These are phyloP conservation scores for Ceratopteris richardii DNA, from an alignment of 75 land plant genomes.

Conservation along the genomic window DNA sequence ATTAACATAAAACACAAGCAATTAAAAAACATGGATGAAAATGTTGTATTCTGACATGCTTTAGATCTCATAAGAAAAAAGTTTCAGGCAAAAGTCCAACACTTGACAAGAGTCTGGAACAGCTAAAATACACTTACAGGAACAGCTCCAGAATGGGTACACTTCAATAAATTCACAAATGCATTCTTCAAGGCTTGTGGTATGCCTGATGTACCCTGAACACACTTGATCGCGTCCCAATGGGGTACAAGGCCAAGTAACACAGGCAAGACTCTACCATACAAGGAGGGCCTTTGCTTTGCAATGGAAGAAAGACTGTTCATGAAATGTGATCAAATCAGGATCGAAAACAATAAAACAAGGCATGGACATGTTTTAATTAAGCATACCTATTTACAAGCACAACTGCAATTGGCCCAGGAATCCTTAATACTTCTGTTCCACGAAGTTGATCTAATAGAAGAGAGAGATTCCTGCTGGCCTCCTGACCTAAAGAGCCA, in stretches of 20 bases:
- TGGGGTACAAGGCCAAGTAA: constrained; percentile 62
- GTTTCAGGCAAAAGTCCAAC: too few relatives aligned
- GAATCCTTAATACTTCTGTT: constrained; percentile 33
- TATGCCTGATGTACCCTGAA: constrained; percentile 65
- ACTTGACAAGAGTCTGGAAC: too few relatives aligned
- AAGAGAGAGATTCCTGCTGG: constrained; percentile 45
- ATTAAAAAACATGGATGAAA: too few relatives aligned
- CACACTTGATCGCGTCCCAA: constrained; percentile 46
- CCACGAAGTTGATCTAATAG: constrained; percentile 59
- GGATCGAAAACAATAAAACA: too few relatives aligned
- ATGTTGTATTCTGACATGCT: too few relatives aligned
- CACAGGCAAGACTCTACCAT: constrained; percentile 52
- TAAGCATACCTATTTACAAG: constrained; percentile 71
- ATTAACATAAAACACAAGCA: too few relatives aligned
- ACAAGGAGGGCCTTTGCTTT: constrained; percentile 73
- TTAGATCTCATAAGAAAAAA: too few relatives aligned
- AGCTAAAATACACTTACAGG: too few relatives aligned
- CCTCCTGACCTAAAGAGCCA: constrained; percentile 47
- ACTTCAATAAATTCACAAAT: constrained; percentile 70
- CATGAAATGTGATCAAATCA: constrained; percentile 2
- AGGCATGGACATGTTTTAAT: too few relatives aligned
- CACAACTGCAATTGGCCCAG: constrained; percentile 57
- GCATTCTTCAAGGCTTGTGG: constrained; percentile 79
- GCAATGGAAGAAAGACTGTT: constrained; percentile 89
- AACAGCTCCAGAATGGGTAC: constrained; percentile 51